A percentile compares a stretch with the other conserved stretches of the same genome.
Evolutionary conservation across 2,329 filamentous ascomycete species (phyloP).

Genomic region (Ceratocystis eucalypticola): DNA sequence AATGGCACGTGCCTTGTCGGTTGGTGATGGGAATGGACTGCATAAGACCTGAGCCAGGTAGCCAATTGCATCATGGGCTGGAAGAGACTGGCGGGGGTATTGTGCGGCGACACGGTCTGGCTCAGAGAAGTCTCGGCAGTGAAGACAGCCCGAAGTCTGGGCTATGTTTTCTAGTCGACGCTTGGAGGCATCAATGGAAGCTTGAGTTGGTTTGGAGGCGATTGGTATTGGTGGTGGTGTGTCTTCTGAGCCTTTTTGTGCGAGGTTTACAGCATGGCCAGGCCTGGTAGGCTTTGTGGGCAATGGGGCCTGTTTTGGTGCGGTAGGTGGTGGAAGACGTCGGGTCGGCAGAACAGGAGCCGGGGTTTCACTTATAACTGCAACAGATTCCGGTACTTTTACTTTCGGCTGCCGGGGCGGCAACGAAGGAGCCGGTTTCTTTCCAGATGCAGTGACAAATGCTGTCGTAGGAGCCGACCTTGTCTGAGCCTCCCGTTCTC

Average conservation of each 20-base stretch:
- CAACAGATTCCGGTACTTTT: not conserved
- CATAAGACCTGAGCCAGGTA: slow-evolving; percentile 71
- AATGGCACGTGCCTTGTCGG: slow-evolving; percentile 83
- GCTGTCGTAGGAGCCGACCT: slow-evolving; percentile 29
- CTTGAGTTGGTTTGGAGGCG: slow-evolving; percentile 37
- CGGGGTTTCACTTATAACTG: not conserved
- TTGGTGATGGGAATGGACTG: slow-evolving; percentile 61
- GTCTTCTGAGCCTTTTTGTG: slow-evolving; percentile 23
- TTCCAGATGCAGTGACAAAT: slow-evolving; percentile 8
- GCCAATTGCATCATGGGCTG: slow-evolving; percentile 48
- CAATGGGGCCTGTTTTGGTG: slow-evolving; percentile 17
- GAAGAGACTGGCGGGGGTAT: slow-evolving; percentile 60
- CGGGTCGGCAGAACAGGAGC: slow-evolving; percentile 23
- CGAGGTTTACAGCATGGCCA: not conserved
- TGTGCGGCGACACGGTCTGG: slow-evolving; percentile 66
- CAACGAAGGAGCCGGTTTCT: slow-evolving; percentile 5
- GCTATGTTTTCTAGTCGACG: slow-evolving; percentile 31
- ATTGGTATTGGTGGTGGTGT: slow-evolving; percentile 40
- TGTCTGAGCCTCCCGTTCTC: slow-evolving; percentile 39
- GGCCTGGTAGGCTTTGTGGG: not conserved
- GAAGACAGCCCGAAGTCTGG: slow-evolving; percentile 45
- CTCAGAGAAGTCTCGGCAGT: slow-evolving; percentile 76
- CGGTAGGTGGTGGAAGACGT: slow-evolving; percentile 31
- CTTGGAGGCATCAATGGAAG: slow-evolving; percentile 25
- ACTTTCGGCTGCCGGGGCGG: not conserved